These are phyloP conservation scores for Fusarium pseudograminearum DNA, from an alignment of 2,329 filamentous ascomycete species.

Conservation along the genomic window DNA sequence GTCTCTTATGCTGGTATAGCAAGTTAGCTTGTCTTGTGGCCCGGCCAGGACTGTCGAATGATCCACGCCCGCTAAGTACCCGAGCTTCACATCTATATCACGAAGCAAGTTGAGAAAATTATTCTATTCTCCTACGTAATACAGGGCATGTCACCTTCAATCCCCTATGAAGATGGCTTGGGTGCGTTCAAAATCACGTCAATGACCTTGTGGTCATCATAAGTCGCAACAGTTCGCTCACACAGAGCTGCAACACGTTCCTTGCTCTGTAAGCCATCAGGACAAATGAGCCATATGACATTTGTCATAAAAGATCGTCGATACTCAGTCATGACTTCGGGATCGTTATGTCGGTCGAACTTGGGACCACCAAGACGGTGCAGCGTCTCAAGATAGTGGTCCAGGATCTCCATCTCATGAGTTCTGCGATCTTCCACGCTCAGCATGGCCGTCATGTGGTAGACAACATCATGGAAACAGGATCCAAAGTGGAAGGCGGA, in stretches of 20 bases:
- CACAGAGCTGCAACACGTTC: constrained; percentile 52
- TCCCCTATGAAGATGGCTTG: neutral
- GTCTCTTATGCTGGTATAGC: too few species aligned
- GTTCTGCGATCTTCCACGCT: constrained; percentile 55
- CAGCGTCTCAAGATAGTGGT: constrained; percentile 37
- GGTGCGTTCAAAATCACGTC: constrained; percentile 43
- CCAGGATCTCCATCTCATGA: constrained; percentile 52
- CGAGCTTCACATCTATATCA: too few species aligned
- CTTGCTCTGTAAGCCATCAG: constrained; percentile 49
- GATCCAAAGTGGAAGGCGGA: constrained; percentile 56
- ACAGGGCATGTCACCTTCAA: too few species aligned
- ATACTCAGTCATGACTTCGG: constrained; percentile 46
- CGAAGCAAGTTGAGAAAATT: too few species aligned
- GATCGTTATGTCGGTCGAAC: constrained; percentile 36
- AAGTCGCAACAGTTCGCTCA: constrained; percentile 53
- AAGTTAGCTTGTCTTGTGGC: too few species aligned
- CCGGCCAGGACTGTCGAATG: too few species aligned
- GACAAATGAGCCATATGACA: constrained; percentile 44
- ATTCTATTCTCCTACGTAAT: too few species aligned
- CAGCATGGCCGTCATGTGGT: constrained; percentile 55
- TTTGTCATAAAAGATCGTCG: constrained; percentile 46
- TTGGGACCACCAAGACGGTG: constrained; percentile 29
- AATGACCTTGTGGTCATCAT: constrained; percentile 54
- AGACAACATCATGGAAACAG: constrained; percentile 58
- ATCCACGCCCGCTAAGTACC: too few species aligned